Evolutionary conservation across 1,139 yeast species (phyloP), one percentile per base, ranked within the genome.

Genomic region (Candida albicans): DNA sequence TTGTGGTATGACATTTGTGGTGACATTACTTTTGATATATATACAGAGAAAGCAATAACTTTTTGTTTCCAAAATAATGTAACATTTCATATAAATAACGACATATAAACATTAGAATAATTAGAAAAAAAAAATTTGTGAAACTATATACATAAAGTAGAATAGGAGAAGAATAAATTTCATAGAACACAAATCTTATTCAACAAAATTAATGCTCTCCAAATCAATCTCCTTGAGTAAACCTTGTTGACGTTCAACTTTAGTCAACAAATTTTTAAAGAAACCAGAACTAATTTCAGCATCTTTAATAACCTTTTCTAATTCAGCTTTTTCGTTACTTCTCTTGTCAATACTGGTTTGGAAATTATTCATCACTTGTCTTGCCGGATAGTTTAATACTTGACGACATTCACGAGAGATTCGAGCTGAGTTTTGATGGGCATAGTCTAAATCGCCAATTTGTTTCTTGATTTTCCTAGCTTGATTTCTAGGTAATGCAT

Each of bases 401-500:
- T 82, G 81, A 32, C 95, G 76, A 48, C 90, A 87, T 59, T 93
- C 98, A 53, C 80, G 81, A 0, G 96, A 73, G 9, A 93, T 79
- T 49, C 99, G 75, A 43, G 77, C 77, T 2, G 96, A 83, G 60
- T 91, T 91, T 35, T 73, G 60, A 54, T 87, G 95, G 9, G 87
- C 82, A 56, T 89, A 93, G 48, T 90, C 96, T 55, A 82, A 65
- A 15, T 76, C 79, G 31, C 73, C 68, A 31, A 93, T 70, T 55
- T 85, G 87, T 8, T 59, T 60, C 50, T 77, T 79, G 52, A 91
- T 79, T 62, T 87, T 89, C 43, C 75, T 72, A 0, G 95, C 89
- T 48, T 90, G 76, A 46, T 90, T 90, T 54, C 90, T 74, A 22
- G 96, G 95, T 55, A 88, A 79, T 0, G 98, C 96, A 54, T 86